Evolutionary conservation across 768 basidiomycete genomes (phyloP).

Genomic region (Rhodotorula babjevae): DNA sequence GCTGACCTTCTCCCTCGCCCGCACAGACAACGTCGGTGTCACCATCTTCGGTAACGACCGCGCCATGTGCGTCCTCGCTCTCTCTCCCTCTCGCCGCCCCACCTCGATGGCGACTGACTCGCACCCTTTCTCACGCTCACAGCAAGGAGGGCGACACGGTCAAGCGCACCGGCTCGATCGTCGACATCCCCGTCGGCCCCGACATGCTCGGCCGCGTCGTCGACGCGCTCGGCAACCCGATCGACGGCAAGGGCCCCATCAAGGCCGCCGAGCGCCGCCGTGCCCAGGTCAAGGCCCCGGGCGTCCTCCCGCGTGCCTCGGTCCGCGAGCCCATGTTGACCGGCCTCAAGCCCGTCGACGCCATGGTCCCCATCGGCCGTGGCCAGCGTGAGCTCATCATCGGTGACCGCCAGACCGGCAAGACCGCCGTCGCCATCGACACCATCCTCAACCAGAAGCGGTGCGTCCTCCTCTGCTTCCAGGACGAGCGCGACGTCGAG

Average conservation of each 20-base stretch:
- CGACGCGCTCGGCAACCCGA: constrained; percentile 98
- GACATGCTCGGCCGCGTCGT: constrained; percentile 97
- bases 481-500: no score
- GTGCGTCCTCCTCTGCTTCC: no score
- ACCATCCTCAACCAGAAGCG: constrained; percentile 99
- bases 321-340: constrained; percentile 99
- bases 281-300: constrained; percentile 97
- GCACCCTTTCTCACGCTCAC: constrained; percentile 76
- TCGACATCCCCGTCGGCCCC: constrained; percentile 98
- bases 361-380: constrained; percentile 99
- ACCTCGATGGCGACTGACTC: not conserved
- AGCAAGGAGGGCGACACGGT: constrained; percentile 99
- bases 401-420: constrained; percentile 99
- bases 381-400: constrained; percentile 99
- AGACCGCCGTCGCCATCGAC: constrained; percentile 98
- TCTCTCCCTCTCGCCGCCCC: not conserved
- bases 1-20: not conserved
- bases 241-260: constrained; percentile 98
- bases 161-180: constrained; percentile 99
- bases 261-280: constrained; percentile 87
- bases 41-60: constrained; percentile 76
- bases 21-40: constrained; percentile 83
- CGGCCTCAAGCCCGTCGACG: constrained; percentile 99
- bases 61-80: constrained; percentile 24
- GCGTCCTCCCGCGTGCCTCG: constrained; percentile 97